These are phyloP conservation scores for Carex pumila DNA, from an alignment of 176 grass and related monocot genomes.

Conservation along the genomic window DNA sequence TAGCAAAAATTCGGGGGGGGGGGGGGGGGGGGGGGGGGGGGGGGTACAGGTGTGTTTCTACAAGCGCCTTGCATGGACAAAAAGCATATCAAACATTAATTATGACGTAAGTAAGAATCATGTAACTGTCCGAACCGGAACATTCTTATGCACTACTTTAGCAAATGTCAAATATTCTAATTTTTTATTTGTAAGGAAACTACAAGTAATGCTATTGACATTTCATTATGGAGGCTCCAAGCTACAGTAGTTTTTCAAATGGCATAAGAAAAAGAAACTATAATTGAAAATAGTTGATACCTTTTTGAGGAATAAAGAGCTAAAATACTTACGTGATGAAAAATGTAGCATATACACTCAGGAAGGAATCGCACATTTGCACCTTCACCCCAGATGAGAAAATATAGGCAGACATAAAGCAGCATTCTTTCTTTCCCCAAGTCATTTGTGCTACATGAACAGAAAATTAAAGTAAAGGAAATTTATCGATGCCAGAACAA, in stretches of 20 bases:
- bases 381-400: constrained; percentile 98
- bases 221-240: not conserved
- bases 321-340: constrained; percentile 81
- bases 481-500: not conserved
- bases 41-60: not conserved
- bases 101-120: not conserved
- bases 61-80: not conserved
- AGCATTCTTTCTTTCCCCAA: constrained; percentile 84
- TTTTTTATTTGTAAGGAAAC: constrained; percentile 5
- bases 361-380: constrained; percentile 84
- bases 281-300: constrained; percentile 16
- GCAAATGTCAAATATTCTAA: not conserved
- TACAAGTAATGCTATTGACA: constrained; percentile 2
- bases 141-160: not conserved
- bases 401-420: constrained; percentile 84
- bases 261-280: constrained; percentile 13
- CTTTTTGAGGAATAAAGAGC: constrained; percentile 12
- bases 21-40: not conserved
- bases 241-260: not conserved
- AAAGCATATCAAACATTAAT: constrained; percentile 9
- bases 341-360: constrained; percentile 91
- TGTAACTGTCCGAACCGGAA: not conserved
- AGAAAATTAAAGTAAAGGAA: constrained; percentile 20
- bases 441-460: constrained; percentile 43
- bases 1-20: not conserved